Percentiles rank a stretch among this genome's conserved stretches.
Evolutionary conservation across 78 protist genomes (phyloP).

Genomic region (Speleostelium caveatum): DNA sequence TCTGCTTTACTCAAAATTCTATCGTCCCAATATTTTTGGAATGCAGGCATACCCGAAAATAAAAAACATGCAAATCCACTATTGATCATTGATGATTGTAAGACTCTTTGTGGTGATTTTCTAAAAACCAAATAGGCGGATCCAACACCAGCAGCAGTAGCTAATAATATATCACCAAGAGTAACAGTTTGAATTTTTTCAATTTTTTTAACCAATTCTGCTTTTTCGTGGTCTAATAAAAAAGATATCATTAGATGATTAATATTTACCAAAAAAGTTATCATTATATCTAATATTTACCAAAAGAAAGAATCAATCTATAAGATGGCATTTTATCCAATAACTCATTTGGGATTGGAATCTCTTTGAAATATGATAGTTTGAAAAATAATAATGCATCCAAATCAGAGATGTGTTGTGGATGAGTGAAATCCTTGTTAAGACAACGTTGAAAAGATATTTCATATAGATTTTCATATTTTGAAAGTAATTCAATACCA

Average conservation of each 20-base stretch:
- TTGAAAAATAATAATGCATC: not conserved
- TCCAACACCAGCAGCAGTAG: slow-evolving; percentile 6
- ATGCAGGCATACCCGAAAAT: not conserved
- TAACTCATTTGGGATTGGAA: not conserved
- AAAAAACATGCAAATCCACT: not conserved
- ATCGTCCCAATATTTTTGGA: not conserved
- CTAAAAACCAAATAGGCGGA: not conserved
- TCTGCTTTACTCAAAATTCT: not conserved
- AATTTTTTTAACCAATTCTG: not conserved
- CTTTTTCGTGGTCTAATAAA: not conserved
- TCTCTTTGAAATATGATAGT: slow-evolving; percentile 1
- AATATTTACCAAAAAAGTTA: not conserved
- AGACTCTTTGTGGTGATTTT: not conserved
- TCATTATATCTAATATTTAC: not conserved
- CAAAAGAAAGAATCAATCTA: not conserved
- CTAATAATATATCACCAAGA: not conserved
- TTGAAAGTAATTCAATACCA: slow-evolving; percentile 7
- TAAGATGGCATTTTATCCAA: not conserved
- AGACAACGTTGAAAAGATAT: not conserved
- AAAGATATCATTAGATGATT: not conserved
- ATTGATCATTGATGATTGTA: not conserved
- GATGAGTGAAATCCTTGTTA: not conserved
- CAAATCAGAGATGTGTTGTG: not conserved
- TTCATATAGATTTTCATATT: slow-evolving; percentile 13
- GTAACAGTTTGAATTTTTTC: slow-evolving; percentile 14